Base-by-base conservation (phyloP, 2,329 filamentous ascomycete genomes). In the Cladorrhinum sp. region DNA sequence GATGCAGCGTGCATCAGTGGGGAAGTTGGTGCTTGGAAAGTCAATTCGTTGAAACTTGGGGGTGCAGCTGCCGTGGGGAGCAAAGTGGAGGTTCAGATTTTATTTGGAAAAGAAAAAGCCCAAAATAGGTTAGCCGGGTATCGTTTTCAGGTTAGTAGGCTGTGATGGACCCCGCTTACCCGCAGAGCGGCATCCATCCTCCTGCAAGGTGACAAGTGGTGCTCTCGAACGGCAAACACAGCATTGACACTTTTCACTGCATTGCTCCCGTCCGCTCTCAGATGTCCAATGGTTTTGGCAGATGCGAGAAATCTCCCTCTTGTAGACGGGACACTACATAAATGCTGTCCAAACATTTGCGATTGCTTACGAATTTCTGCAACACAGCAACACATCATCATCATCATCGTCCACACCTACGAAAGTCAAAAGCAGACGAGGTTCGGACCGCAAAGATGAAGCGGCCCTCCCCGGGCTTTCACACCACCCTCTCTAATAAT, bases 401-500 rank as follows among this genome's bases (percentile, higher is more conserved):
- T 32, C 29, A 6, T 7, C 29, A 32, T 32, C 29, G 7, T 6
- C 6, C 7, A 6, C 6, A 32, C 29, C 6, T 13, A 32, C 7
- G 13, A 13, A 32, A 13, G 29, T 6, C 6, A 32, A 32, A 32
- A 32, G 13, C 6, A 32, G 13, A 32, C 16, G 6, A 13, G 36
- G 8, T 41, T 20, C 41, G 41, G 41, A 45, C 41, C 41, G 41
- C 41, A 45, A 50, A 12, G 49, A 50, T 27, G 22, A 24, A 50
- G 32, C 49, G 49, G 22, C 49, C 49, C 38, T 25, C 49, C 10
- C 53, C 57, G 57, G 12, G 53, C 60, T 60, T 58, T 41, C 61
- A 55, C 48, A 38, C 18, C 49, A 12, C 52, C 20, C 38, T 52
- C 56, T 38, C 58, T 55, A 58, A 58, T 51, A 53, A 60, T 52